Evolutionary conservation across 2,329 filamentous ascomycete species (phyloP).

Genomic region (Diaporthe helianthi): DNA sequence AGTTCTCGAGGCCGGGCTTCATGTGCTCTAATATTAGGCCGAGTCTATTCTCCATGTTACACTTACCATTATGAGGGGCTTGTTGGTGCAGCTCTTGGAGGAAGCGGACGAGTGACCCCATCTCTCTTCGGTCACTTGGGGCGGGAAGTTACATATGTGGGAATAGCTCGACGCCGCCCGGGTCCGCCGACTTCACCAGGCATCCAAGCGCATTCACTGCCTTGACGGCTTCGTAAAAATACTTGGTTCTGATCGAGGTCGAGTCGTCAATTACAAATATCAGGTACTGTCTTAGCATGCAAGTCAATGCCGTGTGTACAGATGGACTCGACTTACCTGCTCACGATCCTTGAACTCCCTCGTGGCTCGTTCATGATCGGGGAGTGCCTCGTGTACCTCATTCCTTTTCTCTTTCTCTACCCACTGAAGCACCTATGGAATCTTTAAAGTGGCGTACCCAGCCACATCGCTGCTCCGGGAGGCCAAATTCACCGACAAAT

Average conservation of each 20-base stretch:
- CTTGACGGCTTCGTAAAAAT: background rate
- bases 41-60: background rate
- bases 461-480: background rate
- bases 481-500: background rate
- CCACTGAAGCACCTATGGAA: background rate
- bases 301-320: background rate
- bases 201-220: background rate
- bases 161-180: background rate
- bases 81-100: background rate
- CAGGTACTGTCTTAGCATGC: background rate
- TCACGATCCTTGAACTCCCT: background rate
- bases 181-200: background rate
- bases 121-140: background rate
- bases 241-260: background rate
- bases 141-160: background rate
- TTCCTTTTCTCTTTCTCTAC: background rate
- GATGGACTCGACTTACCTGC: background rate
- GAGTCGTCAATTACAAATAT: constrained; percentile 3
- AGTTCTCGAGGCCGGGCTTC: background rate
- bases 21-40: background rate
- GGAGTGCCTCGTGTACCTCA: background rate
- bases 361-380: background rate
- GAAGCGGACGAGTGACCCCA: background rate
- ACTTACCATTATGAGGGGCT: rapidly evolving
- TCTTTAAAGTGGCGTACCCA: background rate